These are phyloP conservation scores for Hyphopichia fennica DNA, from an alignment of 1,139 yeast species.

Conservation along the genomic window DNA sequence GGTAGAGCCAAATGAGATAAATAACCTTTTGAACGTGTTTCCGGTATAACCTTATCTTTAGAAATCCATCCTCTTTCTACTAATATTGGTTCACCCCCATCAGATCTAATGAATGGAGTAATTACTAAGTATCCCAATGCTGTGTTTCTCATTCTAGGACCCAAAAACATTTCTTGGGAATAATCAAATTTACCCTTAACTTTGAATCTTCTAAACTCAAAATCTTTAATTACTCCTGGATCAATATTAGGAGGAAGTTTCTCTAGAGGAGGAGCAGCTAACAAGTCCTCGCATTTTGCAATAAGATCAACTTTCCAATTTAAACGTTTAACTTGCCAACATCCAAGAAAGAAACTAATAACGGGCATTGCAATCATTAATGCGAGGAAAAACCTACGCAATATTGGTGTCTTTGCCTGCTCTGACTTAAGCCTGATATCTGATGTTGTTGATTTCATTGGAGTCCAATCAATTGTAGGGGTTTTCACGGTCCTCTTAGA, in stretches of 20 bases:
- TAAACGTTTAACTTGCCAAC: slow-evolving; percentile 89
- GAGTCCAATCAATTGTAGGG: slow-evolving; percentile 83
- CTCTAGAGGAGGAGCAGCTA: slow-evolving; percentile 67
- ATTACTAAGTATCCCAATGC: slow-evolving; percentile 75
- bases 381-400: slow-evolving; percentile 53
- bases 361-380: slow-evolving; percentile 84
- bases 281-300: slow-evolving; percentile 76
- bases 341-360: slow-evolving; percentile 79
- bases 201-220: slow-evolving; percentile 77
- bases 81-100: slow-evolving; percentile 70
- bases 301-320: slow-evolving; percentile 89
- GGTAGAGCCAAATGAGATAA: slow-evolving; percentile 71
- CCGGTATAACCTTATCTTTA: slow-evolving; percentile 69
- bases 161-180: slow-evolving; percentile 85
- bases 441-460: slow-evolving; percentile 56
- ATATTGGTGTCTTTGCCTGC: slow-evolving; percentile 36
- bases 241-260: slow-evolving; percentile 63
- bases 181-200: slow-evolving; percentile 80
- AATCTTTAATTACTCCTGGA: slow-evolving; percentile 58
- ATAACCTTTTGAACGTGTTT: slow-evolving; percentile 48
- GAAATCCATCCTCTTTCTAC: slow-evolving; percentile 93
- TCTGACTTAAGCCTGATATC: slow-evolving; percentile 42
- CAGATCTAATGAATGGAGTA: slow-evolving; percentile 76
- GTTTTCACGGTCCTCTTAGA: slow-evolving; percentile 49
- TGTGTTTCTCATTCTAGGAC: slow-evolving; percentile 82